Base-by-base conservation (phyloP, 1,139 yeast genomes). In the Zygosaccharomyces pseudobailii region DNA sequence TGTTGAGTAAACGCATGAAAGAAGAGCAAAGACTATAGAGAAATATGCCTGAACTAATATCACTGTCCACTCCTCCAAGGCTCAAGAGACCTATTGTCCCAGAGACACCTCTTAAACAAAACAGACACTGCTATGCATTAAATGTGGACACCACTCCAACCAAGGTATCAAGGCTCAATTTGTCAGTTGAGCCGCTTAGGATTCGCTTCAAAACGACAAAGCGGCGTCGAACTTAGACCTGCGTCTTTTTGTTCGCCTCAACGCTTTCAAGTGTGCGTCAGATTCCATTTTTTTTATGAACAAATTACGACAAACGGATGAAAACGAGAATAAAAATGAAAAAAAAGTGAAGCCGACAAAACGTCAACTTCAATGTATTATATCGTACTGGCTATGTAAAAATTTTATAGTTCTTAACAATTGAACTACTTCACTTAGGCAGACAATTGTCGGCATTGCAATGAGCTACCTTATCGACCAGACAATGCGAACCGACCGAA, bases 391-490 rank as follows among this genome's bases (percentile, higher is more conserved):
- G 19, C 33, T 30, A 19, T 30, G 7, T 30, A n/a, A 6, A 30
- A 30, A 6, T 30, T 30, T 30, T 30, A 9, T 19, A n/a, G 13
- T n/a, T 30, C 10, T 19, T 10, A 3, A 30, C 3, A 30, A 30
- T 13, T 30, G 33, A 30, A 6, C 19, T n/a, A n/a, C 13, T 30
- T 30, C 36, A 48, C 35, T 53, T 40, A 13, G 49, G 55, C 32
- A 74, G 53, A 57, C 79, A 75, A 41, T 62, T 66, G 38, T 63
- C 62, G 3, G 76, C 62, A 47, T 74, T 72, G 57, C 80, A 75
- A 41, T 74, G 71, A 10, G 72, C 70, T 25, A 71, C 71, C 13
- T 73, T 73, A 55, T 75, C 79, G 24, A 74, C 70, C 25, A 73
- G 62, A 57, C 80, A 75, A 24, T 51, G 55, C 4, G 64, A 57